Evolutionary conservation across 2,329 filamentous ascomycete genomes (phyloP), one percentile per base, ranked within the genome.

Genomic region (Pseudogymnoascus verrucosus): DNA sequence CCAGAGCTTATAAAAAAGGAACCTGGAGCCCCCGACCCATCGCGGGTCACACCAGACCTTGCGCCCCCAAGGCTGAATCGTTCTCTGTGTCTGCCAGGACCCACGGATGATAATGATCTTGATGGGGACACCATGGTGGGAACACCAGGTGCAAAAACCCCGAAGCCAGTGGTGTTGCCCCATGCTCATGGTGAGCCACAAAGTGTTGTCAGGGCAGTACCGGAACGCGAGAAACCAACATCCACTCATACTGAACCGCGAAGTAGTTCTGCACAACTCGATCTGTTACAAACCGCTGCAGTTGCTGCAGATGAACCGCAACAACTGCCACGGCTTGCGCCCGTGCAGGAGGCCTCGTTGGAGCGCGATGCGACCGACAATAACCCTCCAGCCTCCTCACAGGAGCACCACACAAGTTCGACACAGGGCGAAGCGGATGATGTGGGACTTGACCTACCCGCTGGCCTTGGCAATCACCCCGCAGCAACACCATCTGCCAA

Each of bases 361-460:
- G 28, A 34, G 10, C 16, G 2, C 28, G 28, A 19, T 57, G 51
- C 51, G 26, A 12, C 51, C 51, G 26, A 28, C 5, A 34, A 34
- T 19, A 57, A 11, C 3, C 4, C 10, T 11, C 51, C 16, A 3
- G 4, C 16, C 10, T 57, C 47, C 14, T 31, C 51, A 21, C 51
- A 57, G 28, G 51, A 21, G 4, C 51, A 68, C 28, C 63, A 71
- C 62, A 65, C 69, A 14, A 71, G 68, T 57, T 72, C 71, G 11
- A 72, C 71, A 2, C 63, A 73, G 44, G 69, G 62, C 5, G 65
- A 67, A 11, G 62, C 57, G 14, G 62, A 65, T 19, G 14, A 37
- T 26, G 51, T 44, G 3, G 23, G 4, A 23, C 28, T 16, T 7
- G 39, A 19, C 14, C 47, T 63, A 61, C 21, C 47, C 4, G 19